Base-by-base conservation (phyloP, 1,139 yeast species). In the Kodamaea sp. region DNA sequence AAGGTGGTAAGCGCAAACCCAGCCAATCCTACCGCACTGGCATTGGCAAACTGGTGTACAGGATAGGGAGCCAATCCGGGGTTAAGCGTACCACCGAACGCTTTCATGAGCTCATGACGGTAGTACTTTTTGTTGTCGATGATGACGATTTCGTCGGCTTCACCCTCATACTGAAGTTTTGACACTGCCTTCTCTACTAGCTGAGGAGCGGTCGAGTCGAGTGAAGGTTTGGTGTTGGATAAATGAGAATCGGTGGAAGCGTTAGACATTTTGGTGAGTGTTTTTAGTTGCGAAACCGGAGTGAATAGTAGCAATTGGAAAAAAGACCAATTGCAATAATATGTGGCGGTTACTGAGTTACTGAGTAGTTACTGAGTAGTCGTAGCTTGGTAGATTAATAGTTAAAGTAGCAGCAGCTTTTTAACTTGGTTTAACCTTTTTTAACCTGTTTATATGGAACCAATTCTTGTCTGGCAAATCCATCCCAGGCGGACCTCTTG, bases 1-100 rank as follows among this genome's bases (percentile, higher is more conserved):
- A 88, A 85, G 4, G 95, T 84, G 11, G 95, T 85, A 46, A 87
- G 66, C 7, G 94, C 95, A 54, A 88, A 87, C 4, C 87, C 92
- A 30, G 80, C 73, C 42, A 88, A 69, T 9, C 96, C 96, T 34
- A 88, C 68, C 3, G 96, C 96, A 33, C 90, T 85, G 26, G 96
- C 95, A 59, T 87, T 87, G 15, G 31, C 39, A 56, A 86, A 81
- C 57, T 80, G 73, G 57, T 84, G 79, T 28, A 73, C 66, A 22
- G 94, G 80, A 24, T 83, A 77, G 20, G 80, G 76, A 6, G 21
- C 21, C 21, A 18, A 18, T 53, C 87, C 87, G 14, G 88, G 81
- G 50, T 76, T 78, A 57, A 80, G 21, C 10, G 63, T 50, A 50
- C 69, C 68, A 30, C 62, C 68, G 34, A 63, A 63, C 10, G 73